Conservation (phyloP, 805 yeast genomes). For the Lachancea nothofagi region DNA sequence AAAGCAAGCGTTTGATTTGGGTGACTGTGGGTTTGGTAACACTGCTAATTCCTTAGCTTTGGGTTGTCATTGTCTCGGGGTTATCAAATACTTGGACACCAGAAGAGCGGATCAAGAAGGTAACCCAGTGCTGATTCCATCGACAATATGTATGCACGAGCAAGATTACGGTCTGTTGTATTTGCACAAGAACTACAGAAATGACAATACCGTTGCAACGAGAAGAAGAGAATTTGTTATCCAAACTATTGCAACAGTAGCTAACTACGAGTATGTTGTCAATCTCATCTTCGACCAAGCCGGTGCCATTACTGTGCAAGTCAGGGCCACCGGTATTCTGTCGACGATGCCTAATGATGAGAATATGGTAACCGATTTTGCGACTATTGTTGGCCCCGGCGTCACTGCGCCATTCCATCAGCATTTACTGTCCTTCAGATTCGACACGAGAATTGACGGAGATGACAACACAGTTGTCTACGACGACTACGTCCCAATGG, state of each 20-base stretch:
- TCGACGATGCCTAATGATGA: conserved; percentile 80
- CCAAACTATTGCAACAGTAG: conserved; percentile 79
- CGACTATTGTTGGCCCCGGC: conserved; percentile 72
- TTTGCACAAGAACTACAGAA: conserved; percentile 78
- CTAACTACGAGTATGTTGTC: conserved; percentile 74
- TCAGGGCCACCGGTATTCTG: conserved; percentile 81
- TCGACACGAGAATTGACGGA: conserved; percentile 80
- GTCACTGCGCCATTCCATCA: conserved; percentile 83
- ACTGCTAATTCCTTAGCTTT: conserved; percentile 60
- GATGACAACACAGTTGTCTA: conserved; percentile 67
- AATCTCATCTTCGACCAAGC: conserved; percentile 71
- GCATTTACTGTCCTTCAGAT: conserved; percentile 71
- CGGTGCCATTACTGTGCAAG: conserved; percentile 72
- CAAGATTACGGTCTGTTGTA: conserved; percentile 71
- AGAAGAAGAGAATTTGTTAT: conserved; percentile 75
- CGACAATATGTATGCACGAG: conserved; percentile 75
- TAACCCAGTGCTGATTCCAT: conserved; percentile 56
- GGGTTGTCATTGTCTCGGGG: conserved; percentile 82
- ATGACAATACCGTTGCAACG: conserved; percentile 60
- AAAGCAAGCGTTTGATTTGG: conserved; percentile 82
- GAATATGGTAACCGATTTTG: conserved; percentile 57
- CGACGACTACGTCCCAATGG: conserved; percentile 63
- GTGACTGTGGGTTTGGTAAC: conserved; percentile 79
- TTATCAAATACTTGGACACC: conserved; percentile 67
- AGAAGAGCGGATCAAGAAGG: conserved; percentile 52